Evolutionary conservation across 2,329 filamentous ascomycete species (phyloP), one percentile per base, ranked within the genome.

Genomic region (Epichloe gansuensis): DNA sequence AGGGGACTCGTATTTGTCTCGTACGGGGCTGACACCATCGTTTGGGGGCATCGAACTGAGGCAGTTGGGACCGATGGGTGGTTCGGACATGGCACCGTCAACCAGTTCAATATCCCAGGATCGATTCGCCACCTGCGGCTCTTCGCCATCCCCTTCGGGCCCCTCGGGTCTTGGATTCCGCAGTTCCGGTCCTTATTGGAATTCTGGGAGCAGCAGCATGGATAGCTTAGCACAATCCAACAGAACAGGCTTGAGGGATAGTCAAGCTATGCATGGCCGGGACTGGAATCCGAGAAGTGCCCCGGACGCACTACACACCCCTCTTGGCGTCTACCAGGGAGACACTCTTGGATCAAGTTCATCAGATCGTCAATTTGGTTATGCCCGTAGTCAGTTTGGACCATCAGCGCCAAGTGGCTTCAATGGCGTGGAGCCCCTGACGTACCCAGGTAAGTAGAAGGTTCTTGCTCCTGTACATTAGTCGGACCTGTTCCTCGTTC

Each of bases 21-120:
- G 83, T 1, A 80, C 81, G 0, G 80, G 80, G 11, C 73, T 88
- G 27, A 85, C 78, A 56, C 81, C 84, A 27, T 79, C 78, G 0
- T 85, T 87, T 65, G 80, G 81, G 9, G 74, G 74, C 56, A 81
- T 87, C 58, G 78, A 78, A 2, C 87, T 87, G 61, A 77, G 76
- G 50, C 74, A 78, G 17, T 67, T 73, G 1, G 70, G 67, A 12
- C 68, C 70, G 15, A 73, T 81, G 64, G 70, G 68, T 57, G 73
- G 65, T 53, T 66, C 78, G 1, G 78, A 81, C 53, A 69, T 81
- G 15, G 68, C 80, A 46, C 81, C 80, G 2, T 77, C 80, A 3
- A 66, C 81, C 54, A 81, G 78, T 1, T 67, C 78, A 4, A 71
- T 74, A 23, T 72, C 77, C 0, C 73, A 66, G 51, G 77, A 82